phyloP scores from a whole-genome alignment of 1,284 basidiomycete genomes.

The Moesziomyces parantarcticus region DNA sequence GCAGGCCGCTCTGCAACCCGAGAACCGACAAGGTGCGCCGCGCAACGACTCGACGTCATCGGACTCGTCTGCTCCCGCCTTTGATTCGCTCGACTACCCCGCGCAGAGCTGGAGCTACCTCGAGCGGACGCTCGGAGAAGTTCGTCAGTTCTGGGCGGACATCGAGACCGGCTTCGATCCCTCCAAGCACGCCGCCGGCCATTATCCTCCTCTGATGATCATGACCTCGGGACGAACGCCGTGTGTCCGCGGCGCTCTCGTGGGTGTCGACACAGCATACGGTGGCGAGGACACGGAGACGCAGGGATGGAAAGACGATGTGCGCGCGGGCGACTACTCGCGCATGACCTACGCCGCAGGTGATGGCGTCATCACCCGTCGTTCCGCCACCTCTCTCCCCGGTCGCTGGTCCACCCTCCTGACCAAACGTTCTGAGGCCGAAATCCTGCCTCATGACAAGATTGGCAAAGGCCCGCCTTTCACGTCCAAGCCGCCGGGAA shows the following conservation, averaged over 20 bases:
- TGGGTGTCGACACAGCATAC: conserved; percentile 45
- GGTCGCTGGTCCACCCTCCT: conserved; percentile 43
- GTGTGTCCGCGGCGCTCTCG: conserved; percentile 62
- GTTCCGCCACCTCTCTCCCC: conserved; percentile 57
- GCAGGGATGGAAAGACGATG: conserved; percentile 36
- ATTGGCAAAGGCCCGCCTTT: conserved; percentile 23
- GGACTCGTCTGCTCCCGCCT: background rate
- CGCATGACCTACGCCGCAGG: conserved; percentile 51
- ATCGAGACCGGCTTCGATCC: conserved; percentile 53
- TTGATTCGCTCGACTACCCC: conserved; percentile 25
- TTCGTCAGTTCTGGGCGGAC: conserved; percentile 55
- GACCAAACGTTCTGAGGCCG: conserved; percentile 26
- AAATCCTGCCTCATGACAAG: conserved; percentile 8
- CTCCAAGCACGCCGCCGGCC: conserved; percentile 4
- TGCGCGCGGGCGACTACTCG: conserved; percentile 44
- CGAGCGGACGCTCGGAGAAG: conserved; percentile 44
- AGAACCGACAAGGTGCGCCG: conserved; percentile 29
- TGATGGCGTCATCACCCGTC: conserved; percentile 66
- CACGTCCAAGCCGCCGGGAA: conserved; percentile 5
- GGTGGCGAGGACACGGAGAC: background rate
- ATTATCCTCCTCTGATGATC: conserved; percentile 65
- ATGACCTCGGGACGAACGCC: conserved; percentile 61
- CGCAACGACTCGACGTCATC: conserved; percentile 4
- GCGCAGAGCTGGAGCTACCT: conserved; percentile 39
- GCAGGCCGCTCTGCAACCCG: conserved; percentile 26